These are phyloP conservation scores for Phoma herbarum DNA, from an alignment of 2,329 filamentous ascomycete genomes.

Conservation along the genomic window DNA sequence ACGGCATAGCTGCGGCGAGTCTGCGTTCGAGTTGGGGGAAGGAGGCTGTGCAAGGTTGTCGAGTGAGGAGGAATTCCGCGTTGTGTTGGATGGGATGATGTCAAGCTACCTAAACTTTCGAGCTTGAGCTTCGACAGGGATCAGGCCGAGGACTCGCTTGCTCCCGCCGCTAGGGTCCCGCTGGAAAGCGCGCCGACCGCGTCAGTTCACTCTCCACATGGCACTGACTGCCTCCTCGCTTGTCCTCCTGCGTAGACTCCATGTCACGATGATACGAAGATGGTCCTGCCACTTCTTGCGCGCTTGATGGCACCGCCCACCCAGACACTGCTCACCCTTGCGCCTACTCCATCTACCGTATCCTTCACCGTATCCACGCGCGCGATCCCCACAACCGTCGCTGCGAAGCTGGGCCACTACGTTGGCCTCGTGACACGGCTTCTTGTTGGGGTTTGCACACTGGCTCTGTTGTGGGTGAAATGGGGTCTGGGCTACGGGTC, in stretches of 20 bases:
- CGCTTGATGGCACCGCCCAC: slow-evolving; percentile 39
- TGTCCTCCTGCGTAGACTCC: not conserved
- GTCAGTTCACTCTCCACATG: slow-evolving; percentile 12
- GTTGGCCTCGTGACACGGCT: slow-evolving; percentile 57
- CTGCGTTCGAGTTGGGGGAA: not conserved
- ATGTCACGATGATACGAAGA: slow-evolving; percentile 11
- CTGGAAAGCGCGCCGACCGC: slow-evolving; percentile 22
- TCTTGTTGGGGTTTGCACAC: slow-evolving; percentile 53
- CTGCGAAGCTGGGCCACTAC: slow-evolving; percentile 56
- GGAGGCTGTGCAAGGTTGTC: not conserved
- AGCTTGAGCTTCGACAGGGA: slow-evolving; percentile 19
- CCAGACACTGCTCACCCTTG: slow-evolving; percentile 36
- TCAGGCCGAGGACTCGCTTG: slow-evolving; percentile 22
- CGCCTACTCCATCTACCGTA: slow-evolving; percentile 81
- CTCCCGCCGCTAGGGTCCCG: slow-evolving; percentile 26
- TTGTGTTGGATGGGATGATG: not conserved
- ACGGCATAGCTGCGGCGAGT: slow-evolving; percentile 21
- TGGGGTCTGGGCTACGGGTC: slow-evolving; percentile 25
- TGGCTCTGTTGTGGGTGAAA: slow-evolving; percentile 49
- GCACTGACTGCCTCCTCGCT: not conserved
- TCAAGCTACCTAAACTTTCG: slow-evolving; percentile 20
- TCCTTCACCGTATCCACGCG: slow-evolving; percentile 91
- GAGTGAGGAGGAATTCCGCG: not conserved
- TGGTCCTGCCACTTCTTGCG: slow-evolving; percentile 32
- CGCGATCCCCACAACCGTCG: slow-evolving; percentile 59